These are phyloP conservation scores for Apium graveolens DNA, from an alignment of 129 eudicot genomes.

Conservation along the genomic window DNA sequence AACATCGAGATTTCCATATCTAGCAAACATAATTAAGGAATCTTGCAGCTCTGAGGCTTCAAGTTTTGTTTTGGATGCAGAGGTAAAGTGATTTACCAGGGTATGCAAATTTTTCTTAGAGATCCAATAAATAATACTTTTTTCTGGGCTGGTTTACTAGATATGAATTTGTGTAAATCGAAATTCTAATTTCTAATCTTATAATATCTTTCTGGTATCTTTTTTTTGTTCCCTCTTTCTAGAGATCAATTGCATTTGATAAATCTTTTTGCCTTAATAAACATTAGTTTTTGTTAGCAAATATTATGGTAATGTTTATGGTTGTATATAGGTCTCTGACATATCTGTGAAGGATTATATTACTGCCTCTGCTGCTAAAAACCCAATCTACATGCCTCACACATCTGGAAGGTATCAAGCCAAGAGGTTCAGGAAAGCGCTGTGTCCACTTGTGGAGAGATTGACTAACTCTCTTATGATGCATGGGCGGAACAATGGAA, in stretches of 20 bases:
- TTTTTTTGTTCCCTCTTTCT: background rate
- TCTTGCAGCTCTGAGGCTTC: conserved; percentile 39
- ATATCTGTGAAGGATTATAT: conserved; percentile 75
- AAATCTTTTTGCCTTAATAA: background rate
- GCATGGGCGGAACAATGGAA: conserved; percentile 84
- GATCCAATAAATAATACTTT: background rate
- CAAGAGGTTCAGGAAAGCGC: conserved; percentile 73
- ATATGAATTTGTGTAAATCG: background rate
- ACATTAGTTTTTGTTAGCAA: background rate
- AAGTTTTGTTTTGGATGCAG: conserved; percentile 83
- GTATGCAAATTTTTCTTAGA: background rate
- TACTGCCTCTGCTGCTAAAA: conserved; percentile 61
- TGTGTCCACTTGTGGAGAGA: conserved; percentile 77
- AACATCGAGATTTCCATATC: conserved; percentile 85
- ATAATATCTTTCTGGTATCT: conserved; percentile 11
- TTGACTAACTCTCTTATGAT: conserved; percentile 88
- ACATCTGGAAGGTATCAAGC: conserved; percentile 82
- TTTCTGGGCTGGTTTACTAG: conserved; percentile 8
- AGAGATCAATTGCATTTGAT: background rate
- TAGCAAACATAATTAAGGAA: conserved; percentile 57
- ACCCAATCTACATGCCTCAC: conserved; percentile 68
- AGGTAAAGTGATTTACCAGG: conserved; percentile 40
- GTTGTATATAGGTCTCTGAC: conserved; percentile 39
- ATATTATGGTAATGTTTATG: background rate
- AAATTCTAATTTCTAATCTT: background rate